Base-by-base conservation (phyloP, 202 grass and related monocot genomes). In the Dendrocalamus latiflorus region DNA sequence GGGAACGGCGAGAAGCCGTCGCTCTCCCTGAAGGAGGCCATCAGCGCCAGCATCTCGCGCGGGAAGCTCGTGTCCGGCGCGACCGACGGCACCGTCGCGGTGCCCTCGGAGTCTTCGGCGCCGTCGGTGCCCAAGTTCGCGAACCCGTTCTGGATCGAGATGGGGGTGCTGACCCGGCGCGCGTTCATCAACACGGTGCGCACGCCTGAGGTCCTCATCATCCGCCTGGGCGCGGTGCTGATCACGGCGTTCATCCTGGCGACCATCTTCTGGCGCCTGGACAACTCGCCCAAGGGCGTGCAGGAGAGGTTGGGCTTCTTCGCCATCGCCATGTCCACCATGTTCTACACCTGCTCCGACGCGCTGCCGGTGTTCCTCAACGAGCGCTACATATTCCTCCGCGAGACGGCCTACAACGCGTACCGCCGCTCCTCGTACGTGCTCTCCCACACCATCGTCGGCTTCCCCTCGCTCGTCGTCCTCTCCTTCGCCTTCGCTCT, bases 301-400 rank as follows among this genome's bases (percentile, higher is more conserved):
- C 80, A 98, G 78, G 95, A 98, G 76, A 86, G 95, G 0, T 85
- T 98, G 10, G 95, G 95, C 1, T 98, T 98, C 91, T 95, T 98
- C 82, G 95, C 92, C 75, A 98, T 98, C 39, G 95, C 95, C 85
- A 98, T 95, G 95, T 98, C 95, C 54, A 98, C 95, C 82, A 98
- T 98, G 95, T 98, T 95, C 88, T 98, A 93, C 90, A 98, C 95
- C 51, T 95, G 92, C 88, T 90, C 95, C 72, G 95, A 98, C 78
- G 91, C 95, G 34, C 95, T 98, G 20, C 90, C 95, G 0, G 80
- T 98, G 54, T 98, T 98, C 92, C 95, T 98, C 24, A 90, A 94
- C 83, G 95, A 98, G 79, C 88, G 95, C 85, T 95, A 95, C 90
- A 98, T 98, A 84, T 98, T 98, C 89, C 89, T 98, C 90, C 79